Evolutionary conservation across 441 rosid genomes (phyloP).

Genomic region (Pelargonium cotyledonis): DNA sequence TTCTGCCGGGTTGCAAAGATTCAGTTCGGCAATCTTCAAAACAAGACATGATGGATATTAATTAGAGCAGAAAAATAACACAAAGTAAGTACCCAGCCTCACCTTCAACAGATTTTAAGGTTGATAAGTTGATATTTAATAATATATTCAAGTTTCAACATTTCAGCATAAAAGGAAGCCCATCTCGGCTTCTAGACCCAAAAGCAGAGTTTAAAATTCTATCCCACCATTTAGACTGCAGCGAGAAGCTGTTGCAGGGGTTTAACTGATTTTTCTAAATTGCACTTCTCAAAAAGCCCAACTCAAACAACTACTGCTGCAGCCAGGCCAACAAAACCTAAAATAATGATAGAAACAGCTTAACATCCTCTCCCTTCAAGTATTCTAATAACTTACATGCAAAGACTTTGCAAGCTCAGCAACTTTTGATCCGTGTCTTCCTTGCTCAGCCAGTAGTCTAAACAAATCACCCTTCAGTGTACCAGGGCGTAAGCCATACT

Average conservation of each 20-base stretch:
- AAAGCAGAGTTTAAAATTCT: neutral
- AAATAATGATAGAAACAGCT: neutral
- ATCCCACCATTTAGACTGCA: neutral
- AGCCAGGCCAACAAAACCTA: neutral
- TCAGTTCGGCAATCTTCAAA: constrained; percentile 65
- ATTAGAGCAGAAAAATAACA: neutral
- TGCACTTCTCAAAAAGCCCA: neutral
- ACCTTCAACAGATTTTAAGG: neutral
- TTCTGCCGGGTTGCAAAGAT: constrained; percentile 47
- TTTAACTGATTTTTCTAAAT: neutral
- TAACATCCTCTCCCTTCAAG: neutral
- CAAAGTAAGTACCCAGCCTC: neutral
- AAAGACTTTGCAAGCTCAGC: constrained; percentile 61
- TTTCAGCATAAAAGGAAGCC: neutral
- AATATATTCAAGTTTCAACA: neutral
- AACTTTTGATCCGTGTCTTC: constrained; percentile 65
- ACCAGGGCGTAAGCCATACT: constrained; percentile 58
- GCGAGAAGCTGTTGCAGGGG: neutral
- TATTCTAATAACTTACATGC: constrained; percentile 38
- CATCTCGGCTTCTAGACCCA: neutral
- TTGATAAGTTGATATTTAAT: neutral
- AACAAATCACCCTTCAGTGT: constrained; percentile 84
- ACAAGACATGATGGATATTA: constrained; percentile 7
- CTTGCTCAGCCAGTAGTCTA: constrained; percentile 52
- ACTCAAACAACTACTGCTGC: neutral